Evolutionary conservation across 2,329 filamentous ascomycete species (phyloP), one percentile per base, ranked within the genome.

Genomic region (Penicillium sp.): DNA sequence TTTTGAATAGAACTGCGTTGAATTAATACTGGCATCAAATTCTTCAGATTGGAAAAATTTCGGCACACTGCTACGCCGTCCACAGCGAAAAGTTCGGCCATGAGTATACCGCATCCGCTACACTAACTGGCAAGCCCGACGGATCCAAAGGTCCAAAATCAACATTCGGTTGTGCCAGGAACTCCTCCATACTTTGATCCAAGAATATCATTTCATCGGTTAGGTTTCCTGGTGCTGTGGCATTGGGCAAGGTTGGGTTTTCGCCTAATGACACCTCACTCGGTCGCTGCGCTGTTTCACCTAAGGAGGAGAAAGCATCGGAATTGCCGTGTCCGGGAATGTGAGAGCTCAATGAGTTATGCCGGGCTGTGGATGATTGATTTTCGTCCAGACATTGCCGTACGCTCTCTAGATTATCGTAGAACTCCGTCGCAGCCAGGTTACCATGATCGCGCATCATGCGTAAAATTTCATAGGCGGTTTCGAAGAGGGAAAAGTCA

Each of bases 371-470:
- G 6, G 31, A 29, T n/a, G 14, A 31, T 6, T 31, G 29, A 24
- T 24, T 47, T 23, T 46, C 24, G 8, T 59, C 34, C 5, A 63
- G 42, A 40, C 56, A 61, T 33, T 52, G 53, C 36, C 51, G 55
- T 8, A 63, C 52, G 10, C 45, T 58, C 21, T 65, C 53, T 1
- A 69, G 51, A 24, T 70, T 67, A 24, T 67, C 56, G 31, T 63
- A 63, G 21, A 70, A 70, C 24, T 71, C 68, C 8, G 59, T 56
- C 5, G 67, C 68, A 2, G 67, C 65, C 5, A 70, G 58, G 24
- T 70, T 71, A 1, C 67, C 68, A 26, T 70, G 63, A 26, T 61
- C 56, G 49, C 60, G 64, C 62, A 70, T 67, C 2, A 59, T 49
- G 9, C 57, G 58, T 6, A 69, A 54, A 9, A 70, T 65, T 29